These are phyloP conservation scores for Funneliformis caledonium DNA, from an alignment of 371 early-diverging fungal species.

Conservation along the genomic window DNA sequence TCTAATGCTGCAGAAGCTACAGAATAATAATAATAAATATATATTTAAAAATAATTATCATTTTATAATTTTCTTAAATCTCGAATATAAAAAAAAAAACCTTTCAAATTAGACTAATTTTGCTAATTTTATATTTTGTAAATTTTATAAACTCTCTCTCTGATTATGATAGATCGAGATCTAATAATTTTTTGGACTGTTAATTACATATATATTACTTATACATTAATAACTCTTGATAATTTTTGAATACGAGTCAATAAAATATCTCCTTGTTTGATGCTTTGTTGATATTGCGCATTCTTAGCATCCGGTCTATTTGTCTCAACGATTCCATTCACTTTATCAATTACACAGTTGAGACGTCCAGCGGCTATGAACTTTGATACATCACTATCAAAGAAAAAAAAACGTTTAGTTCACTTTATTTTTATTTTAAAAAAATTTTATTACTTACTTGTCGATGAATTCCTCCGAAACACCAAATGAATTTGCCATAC, in stretches of 20 bases:
- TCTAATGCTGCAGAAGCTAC: constrained; percentile 40
- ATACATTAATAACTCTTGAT: constrained; percentile 88
- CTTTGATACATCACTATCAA: constrained; percentile 84
- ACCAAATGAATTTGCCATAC: constrained; percentile 98
- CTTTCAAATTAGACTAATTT: neutral
- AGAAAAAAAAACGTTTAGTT: constrained; percentile 15
- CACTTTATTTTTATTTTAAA: neutral
- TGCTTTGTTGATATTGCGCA: constrained; percentile 92
- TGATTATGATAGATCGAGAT: too few relatives aligned
- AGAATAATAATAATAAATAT: neutral
- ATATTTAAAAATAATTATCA: neutral
- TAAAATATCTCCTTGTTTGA: constrained; percentile 96
- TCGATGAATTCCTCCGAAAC: constrained; percentile 96
- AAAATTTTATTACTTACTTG: constrained; percentile 57
- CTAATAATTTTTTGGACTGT: neutral
- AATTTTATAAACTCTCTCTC: too few relatives aligned
- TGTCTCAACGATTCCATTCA: constrained; percentile 96
- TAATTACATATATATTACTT: constrained; percentile 37
- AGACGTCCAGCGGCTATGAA: constrained; percentile 97
- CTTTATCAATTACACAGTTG: constrained; percentile 99
- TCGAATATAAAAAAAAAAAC: too few relatives aligned
- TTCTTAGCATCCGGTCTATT: constrained; percentile 97
- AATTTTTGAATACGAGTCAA: constrained; percentile 96
- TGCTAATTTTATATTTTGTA: too few relatives aligned
- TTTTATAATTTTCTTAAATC: too few relatives aligned